Evolutionary conservation across 805 yeast genomes (phyloP), one percentile per base, ranked within the genome.

Genomic region (Candida germanica): DNA sequence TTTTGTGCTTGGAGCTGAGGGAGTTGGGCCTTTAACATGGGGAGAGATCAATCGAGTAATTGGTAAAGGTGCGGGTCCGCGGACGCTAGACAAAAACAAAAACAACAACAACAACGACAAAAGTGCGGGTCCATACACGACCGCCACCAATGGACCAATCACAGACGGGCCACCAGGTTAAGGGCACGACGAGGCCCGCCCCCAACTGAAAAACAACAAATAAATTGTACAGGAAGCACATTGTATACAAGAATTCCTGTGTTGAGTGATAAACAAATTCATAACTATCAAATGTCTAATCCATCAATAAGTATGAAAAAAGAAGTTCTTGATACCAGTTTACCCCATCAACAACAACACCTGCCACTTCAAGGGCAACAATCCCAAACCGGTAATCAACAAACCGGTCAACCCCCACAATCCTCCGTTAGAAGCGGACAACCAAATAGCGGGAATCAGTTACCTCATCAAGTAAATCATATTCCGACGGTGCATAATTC

Each of bases 1-100:
- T 43, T 40, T 3, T 35, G 42, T 4, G 19, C 18, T 34, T 53
- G 58, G 15, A 48, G 29, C 13, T 15, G 21, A 13, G 9, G n/a
- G 19, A 33, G 26, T 13, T 32, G 29, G n/a, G n/a, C n/a, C n/a
- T n/a, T n/a, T n/a, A n/a, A n/a, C n/a, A n/a, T n/a, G n/a, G n/a
- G n/a, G n/a, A n/a, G n/a, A n/a, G n/a, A n/a, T n/a, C n/a, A n/a
- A n/a, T n/a, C n/a, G n/a, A n/a, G n/a, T n/a, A n/a, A n/a, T n/a
- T n/a, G n/a, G n/a, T n/a, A n/a, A n/a, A n/a, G n/a, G n/a, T n/a
- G n/a, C 10, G 14, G 21, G 10, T 19, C 25, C 15, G 12, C 21
- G 10, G 24, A n/a, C 10, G 21, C 31, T 14, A 5, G 9, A 6
- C 9, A 11, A 23, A 11, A 23, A 23, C 26, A 23, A 13, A 23